A percentile compares a stretch with the other conserved stretches of the same genome.
Evolutionary conservation across 768 basidiomycete genomes (phyloP).

Genomic region (Kwoniella mangroviensis): DNA sequence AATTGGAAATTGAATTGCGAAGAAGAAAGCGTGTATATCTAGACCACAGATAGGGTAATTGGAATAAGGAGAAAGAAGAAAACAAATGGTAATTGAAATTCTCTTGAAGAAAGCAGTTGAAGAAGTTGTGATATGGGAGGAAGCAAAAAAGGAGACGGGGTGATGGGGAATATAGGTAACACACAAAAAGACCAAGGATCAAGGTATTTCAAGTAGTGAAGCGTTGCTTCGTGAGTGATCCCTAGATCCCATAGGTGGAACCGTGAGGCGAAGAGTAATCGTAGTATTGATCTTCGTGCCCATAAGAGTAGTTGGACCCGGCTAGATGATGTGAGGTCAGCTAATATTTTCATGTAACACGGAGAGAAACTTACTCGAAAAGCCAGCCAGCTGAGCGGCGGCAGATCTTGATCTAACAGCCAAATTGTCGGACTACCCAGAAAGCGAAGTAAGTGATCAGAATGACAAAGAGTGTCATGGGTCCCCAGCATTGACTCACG

Average conservation of each 20-base stretch:
- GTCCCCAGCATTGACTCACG: constrained; percentile 18
- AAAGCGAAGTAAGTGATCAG: neutral
- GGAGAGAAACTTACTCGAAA: constrained; percentile 11
- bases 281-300: constrained; percentile 26
- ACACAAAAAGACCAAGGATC: constrained; percentile 19
- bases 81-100: neutral
- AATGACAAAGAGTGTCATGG: too few species aligned
- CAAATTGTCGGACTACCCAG: constrained; percentile 32
- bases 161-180: constrained; percentile 11
- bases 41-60: constrained; percentile 11
- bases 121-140: neutral
- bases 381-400: constrained; percentile 18
- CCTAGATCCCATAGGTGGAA: constrained; percentile 23
- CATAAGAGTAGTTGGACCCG: constrained; percentile 8
- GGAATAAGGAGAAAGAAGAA: neutral
- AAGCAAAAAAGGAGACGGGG: neutral
- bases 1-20: neutral
- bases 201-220: constrained; percentile 1
- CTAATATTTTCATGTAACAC: neutral
- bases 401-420: constrained; percentile 20
- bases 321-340: constrained; percentile 18
- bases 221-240: neutral
- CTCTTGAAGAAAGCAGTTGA: neutral
- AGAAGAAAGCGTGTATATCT: constrained; percentile 1
- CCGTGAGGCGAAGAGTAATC: constrained; percentile 28